Conservation (phyloP, 768 basidiomycete species). For the Austroboletus festivus region DNA sequence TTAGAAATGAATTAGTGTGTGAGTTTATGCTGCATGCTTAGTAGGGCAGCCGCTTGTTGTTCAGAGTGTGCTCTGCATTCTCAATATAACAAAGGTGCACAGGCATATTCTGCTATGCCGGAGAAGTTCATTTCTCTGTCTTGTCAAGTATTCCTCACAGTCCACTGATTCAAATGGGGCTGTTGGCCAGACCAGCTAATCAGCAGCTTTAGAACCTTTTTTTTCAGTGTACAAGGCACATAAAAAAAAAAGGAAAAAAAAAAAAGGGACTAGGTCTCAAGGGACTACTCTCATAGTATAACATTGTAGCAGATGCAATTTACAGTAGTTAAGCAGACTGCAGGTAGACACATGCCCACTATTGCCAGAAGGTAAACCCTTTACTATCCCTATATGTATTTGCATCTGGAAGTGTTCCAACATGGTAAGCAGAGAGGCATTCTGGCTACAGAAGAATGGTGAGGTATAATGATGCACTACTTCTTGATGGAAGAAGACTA, state of each 20-base stretch:
- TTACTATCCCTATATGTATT: constrained; percentile 21
- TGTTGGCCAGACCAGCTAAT: constrained; percentile 12
- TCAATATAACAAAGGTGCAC: background rate
- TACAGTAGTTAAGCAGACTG: constrained; percentile 22
- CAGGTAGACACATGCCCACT: constrained; percentile 28
- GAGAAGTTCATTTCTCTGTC: background rate
- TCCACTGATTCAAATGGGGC: too few relatives aligned
- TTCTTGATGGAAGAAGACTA: constrained; percentile 20
- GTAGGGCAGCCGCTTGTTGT: constrained; percentile 1
- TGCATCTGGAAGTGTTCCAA: constrained; percentile 18
- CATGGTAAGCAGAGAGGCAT: constrained; percentile 11
- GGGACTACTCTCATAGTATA: constrained; percentile 20
- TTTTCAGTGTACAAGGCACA: constrained; percentile 23
- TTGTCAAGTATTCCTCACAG: constrained; percentile 4
- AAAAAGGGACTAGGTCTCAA: constrained; percentile 9
- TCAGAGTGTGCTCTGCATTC: constrained; percentile 26
- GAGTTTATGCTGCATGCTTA: background rate
- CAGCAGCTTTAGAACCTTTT: background rate
- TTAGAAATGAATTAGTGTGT: constrained; percentile 10
- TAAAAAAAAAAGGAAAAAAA: constrained; percentile 5
- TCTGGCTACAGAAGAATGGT: constrained; percentile 14
- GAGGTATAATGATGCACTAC: constrained; percentile 9
- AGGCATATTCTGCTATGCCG: background rate
- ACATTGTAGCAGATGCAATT: constrained; percentile 26
- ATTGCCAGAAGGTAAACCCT: constrained; percentile 20